Conservation (phyloP, 2,329 filamentous ascomycete species). For the Botrytis paeoniae region DNA sequence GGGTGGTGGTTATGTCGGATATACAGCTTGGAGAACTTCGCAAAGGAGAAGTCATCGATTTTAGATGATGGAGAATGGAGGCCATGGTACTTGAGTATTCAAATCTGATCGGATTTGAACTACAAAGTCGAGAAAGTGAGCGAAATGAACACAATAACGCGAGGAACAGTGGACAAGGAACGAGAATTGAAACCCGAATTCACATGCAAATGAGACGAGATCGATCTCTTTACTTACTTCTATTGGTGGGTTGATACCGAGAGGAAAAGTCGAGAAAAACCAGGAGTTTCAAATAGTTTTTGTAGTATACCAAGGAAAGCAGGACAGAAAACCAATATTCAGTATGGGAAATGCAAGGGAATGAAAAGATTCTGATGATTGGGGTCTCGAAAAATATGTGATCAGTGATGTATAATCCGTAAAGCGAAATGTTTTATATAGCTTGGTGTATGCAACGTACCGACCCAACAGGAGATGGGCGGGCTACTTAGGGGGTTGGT, state of each 20-base stretch:
- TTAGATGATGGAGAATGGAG: slow-evolving; percentile 23
- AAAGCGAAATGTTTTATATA: neutral
- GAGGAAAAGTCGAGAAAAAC: neutral
- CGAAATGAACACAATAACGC: neutral
- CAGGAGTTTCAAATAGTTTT: neutral
- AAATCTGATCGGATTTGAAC: neutral
- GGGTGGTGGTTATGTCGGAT: slow-evolving; percentile 79
- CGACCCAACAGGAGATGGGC: neutral
- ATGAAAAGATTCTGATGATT: neutral
- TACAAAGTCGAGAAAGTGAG: neutral
- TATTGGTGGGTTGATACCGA: neutral
- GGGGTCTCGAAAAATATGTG: neutral
- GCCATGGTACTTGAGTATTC: neutral
- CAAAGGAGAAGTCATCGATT: slow-evolving; percentile 37
- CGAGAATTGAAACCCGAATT: neutral
- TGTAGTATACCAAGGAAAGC: neutral
- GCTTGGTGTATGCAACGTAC: neutral
- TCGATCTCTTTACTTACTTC: neutral
- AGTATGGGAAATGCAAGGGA: neutral
- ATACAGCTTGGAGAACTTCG: slow-evolving; percentile 69
- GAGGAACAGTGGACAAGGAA: neutral
- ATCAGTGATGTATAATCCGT: neutral
- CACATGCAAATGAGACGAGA: neutral
- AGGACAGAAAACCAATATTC: neutral
- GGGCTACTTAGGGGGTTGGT: neutral